Evolutionary conservation across 2,329 filamentous ascomycete species (phyloP).

Genomic region (Calonectria naviculata): DNA sequence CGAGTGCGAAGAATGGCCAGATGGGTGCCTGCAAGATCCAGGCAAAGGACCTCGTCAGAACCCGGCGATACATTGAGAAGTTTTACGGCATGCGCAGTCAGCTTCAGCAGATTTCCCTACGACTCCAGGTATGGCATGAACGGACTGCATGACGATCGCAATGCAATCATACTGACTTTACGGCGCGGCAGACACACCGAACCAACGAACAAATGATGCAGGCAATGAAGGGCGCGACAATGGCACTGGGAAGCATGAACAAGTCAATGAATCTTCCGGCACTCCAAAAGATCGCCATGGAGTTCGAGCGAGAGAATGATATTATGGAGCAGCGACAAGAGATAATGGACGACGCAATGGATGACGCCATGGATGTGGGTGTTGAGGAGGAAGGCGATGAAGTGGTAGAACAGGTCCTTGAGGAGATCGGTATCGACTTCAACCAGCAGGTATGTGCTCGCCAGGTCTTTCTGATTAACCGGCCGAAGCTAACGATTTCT

Average conservation of each 20-base stretch:
- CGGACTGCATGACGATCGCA: not conserved
- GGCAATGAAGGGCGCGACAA: conserved; percentile 97
- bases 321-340: conserved; percentile 99
- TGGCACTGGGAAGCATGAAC: conserved; percentile 96
- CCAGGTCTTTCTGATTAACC: conserved; percentile 35
- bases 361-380: conserved; percentile 91
- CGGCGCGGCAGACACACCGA: conserved; percentile 79
- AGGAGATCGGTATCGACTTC: conserved; percentile 96
- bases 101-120: conserved; percentile 92
- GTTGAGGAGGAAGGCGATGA: conserved; percentile 97
- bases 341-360: conserved; percentile 99
- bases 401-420: conserved; percentile 94
- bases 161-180: conserved; percentile 24
- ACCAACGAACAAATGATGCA: conserved; percentile 99
- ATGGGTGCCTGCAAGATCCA: conserved; percentile 99
- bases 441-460: conserved; percentile 79
- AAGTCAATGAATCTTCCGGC: conserved; percentile 96
- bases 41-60: conserved; percentile 95
- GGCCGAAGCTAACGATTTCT: conserved; percentile 36
- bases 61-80: conserved; percentile 94
- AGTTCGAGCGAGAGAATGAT: conserved; percentile 98
- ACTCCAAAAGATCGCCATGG: conserved; percentile 96
- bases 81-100: conserved; percentile 99
- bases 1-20: conserved; percentile 97
- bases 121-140: conserved; percentile 78